Evolutionary conservation across 2,329 filamentous ascomycete species (phyloP).

Genomic region (Lachnellula cervina): DNA sequence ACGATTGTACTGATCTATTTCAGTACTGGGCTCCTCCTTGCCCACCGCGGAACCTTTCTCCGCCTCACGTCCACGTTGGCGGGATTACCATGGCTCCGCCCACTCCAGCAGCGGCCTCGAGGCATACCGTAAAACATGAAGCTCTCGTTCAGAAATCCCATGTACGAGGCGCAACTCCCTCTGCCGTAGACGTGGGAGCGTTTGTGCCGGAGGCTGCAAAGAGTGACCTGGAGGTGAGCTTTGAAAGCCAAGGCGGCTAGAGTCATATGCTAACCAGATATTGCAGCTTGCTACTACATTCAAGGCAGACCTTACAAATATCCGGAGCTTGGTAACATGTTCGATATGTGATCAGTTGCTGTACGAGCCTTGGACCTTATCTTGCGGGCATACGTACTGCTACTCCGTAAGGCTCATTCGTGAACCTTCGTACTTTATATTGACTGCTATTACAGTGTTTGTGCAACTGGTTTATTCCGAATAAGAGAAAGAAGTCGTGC

Average conservation of each 20-base stretch:
- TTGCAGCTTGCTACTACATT: constrained; percentile 24
- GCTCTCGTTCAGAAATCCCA: background rate
- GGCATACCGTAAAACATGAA: background rate
- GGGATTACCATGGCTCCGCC: constrained; percentile 13
- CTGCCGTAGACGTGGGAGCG: background rate
- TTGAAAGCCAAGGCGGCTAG: background rate
- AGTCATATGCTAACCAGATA: constrained; percentile 7
- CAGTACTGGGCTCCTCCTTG: background rate
- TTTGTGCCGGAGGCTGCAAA: background rate
- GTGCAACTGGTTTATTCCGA: constrained; percentile 33
- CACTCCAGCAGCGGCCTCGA: constrained; percentile 2
- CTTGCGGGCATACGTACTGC: constrained; percentile 68
- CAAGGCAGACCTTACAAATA: constrained; percentile 51
- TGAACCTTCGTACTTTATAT: background rate
- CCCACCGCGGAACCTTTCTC: background rate
- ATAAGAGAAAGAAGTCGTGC: constrained; percentile 58
- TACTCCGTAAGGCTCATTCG: constrained; percentile 48
- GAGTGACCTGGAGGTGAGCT: constrained; percentile 15
- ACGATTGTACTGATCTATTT: too few relatives aligned
- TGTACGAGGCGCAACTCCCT: constrained; percentile 6
- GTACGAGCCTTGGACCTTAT: constrained; percentile 65
- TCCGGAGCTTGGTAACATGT: constrained; percentile 58
- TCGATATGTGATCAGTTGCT: constrained; percentile 64
- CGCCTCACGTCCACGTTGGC: background rate
- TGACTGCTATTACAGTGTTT: constrained; percentile 29